Conservation (phyloP, 2,329 filamentous ascomycete genomes). For the Coleophoma cylindrospora region DNA sequence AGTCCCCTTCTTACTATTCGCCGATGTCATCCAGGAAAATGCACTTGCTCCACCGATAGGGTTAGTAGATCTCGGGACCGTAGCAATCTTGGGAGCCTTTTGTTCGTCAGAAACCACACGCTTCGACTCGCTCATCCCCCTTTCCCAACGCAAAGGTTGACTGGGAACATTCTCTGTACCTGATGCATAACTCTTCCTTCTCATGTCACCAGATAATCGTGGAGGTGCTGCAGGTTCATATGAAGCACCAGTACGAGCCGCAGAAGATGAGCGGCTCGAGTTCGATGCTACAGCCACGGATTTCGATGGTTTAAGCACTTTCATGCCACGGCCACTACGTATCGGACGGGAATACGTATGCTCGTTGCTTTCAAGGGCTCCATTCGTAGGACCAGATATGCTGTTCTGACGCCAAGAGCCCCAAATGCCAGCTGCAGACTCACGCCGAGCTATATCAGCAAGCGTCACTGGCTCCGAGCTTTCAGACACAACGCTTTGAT, state of each 20-base stretch:
- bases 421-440: slow-evolving; percentile 56
- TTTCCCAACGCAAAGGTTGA: neutral
- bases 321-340: slow-evolving; percentile 69
- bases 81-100: slow-evolving; percentile 18
- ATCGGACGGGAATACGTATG: slow-evolving; percentile 63
- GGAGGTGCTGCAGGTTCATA: slow-evolving; percentile 44
- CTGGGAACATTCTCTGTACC: slow-evolving; percentile 18
- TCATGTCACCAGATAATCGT: slow-evolving; percentile 40
- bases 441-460: slow-evolving; percentile 32
- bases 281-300: slow-evolving; percentile 45
- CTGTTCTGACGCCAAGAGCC: slow-evolving; percentile 62
- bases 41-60: slow-evolving; percentile 89
- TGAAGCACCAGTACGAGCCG: slow-evolving; percentile 42
- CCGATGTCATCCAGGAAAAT: slow-evolving; percentile 82
- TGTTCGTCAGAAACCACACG: slow-evolving; percentile 33
- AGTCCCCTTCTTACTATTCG: slow-evolving; percentile 34
- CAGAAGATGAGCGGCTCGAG: slow-evolving; percentile 27
- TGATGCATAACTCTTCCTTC: slow-evolving; percentile 46
- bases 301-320: slow-evolving; percentile 79
- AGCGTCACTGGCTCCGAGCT: neutral
- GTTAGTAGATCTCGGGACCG: slow-evolving; percentile 59
- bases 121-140: slow-evolving; percentile 39
- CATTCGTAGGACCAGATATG: slow-evolving; percentile 2
- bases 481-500: too few species aligned
- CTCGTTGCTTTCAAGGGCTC: slow-evolving; percentile 12